Conservation (phyloP, 305 asterid genomes). For the Withania somnifera region DNA sequence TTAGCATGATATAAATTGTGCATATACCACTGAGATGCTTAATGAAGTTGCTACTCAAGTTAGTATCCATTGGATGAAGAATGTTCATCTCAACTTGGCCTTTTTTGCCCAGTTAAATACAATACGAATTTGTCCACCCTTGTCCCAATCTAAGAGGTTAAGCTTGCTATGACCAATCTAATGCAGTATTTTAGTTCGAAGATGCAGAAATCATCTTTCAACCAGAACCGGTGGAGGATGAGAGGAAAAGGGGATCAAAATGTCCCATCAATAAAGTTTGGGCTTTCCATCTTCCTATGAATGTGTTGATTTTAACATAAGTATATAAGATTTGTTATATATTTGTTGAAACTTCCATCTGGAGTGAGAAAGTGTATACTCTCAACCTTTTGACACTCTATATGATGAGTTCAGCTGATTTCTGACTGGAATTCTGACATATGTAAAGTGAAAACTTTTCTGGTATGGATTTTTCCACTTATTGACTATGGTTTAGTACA, state of each 20-base stretch:
- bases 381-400: not conserved
- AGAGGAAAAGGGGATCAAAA: no score
- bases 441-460: not conserved
- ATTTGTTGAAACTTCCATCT: not conserved
- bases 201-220: not conserved
- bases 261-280: no score
- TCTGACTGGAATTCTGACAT: not conserved
- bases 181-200: not conserved
- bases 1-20: not conserved
- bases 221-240: no score
- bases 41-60: not conserved
- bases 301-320: not conserved
- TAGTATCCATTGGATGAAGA: not conserved
- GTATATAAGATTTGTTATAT: not conserved
- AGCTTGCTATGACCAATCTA: not conserved
- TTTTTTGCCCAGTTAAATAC: not conserved
- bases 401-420: not conserved
- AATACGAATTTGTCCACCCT: not conserved
- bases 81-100: not conserved
- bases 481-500: not conserved
- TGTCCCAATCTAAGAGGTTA: not conserved
- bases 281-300: no score
- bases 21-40: not conserved
- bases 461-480: not conserved
- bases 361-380: not conserved